A percentile compares a stretch with the other conserved stretches of the same genome.
These are phyloP conservation scores for Strobilomyces dryophilus DNA, from an alignment of 768 basidiomycete genomes.

Conservation along the genomic window DNA sequence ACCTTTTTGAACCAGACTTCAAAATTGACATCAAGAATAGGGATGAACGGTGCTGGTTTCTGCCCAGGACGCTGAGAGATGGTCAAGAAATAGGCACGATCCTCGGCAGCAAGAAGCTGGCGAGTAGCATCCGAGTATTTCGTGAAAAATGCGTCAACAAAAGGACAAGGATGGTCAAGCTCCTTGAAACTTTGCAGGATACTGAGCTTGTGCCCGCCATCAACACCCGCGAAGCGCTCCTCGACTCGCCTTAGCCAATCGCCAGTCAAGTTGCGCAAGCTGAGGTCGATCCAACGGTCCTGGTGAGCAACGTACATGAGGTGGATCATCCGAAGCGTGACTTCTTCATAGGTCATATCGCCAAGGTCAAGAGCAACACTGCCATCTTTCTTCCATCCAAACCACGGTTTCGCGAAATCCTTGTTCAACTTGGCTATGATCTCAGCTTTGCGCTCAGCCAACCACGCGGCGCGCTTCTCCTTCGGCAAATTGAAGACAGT, in stretches of 20 bases:
- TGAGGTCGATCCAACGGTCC: slow-evolving; percentile 88
- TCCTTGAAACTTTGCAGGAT: slow-evolving; percentile 77
- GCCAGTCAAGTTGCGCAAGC: slow-evolving; percentile 88
- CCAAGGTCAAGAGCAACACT: slow-evolving; percentile 78
- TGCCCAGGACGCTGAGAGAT: slow-evolving; percentile 95
- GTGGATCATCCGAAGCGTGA: slow-evolving; percentile 83
- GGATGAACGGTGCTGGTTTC: slow-evolving; percentile 98
- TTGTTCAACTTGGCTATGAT: slow-evolving; percentile 89
- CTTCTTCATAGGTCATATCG: slow-evolving; percentile 99
- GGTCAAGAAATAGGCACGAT: slow-evolving; percentile 92
- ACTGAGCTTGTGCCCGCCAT: slow-evolving; percentile 77
- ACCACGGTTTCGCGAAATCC: slow-evolving; percentile 97
- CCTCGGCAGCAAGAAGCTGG: slow-evolving; percentile 89
- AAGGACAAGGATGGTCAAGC: slow-evolving; percentile 76
- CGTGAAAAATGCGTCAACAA: slow-evolving; percentile 80
- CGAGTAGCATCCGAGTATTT: slow-evolving; percentile 76
- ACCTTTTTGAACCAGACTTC: slow-evolving; percentile 99
- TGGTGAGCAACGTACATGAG: slow-evolving; percentile 94
- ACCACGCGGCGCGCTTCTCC: slow-evolving; percentile 91
- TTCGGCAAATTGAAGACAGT: slow-evolving; percentile 93
- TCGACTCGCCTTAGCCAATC: slow-evolving; percentile 97
- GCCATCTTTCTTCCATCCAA: slow-evolving; percentile 94
- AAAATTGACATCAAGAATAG: slow-evolving; percentile 87
- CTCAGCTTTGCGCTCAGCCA: slow-evolving; percentile 81
- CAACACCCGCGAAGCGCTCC: slow-evolving; percentile 91